phyloP scores from a whole-genome alignment of 116 monocot species.

The Cymodocea nodosa region DNA sequence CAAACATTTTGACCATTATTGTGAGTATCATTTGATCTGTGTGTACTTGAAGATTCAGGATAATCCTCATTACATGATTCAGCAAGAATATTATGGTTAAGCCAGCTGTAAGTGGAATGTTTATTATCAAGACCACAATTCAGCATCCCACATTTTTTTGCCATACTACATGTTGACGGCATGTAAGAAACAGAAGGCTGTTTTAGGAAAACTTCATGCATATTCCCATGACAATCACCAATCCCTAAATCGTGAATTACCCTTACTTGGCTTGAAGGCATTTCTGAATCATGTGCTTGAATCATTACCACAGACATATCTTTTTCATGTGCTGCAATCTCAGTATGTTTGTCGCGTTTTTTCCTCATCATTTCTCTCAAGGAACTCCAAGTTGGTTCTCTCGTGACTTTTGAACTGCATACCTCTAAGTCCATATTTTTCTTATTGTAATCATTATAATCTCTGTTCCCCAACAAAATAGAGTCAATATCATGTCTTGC shows the following conservation, averaged over 20 bases:
- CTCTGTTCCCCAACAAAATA: slow-evolving; percentile 13
- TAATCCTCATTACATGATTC: neutral
- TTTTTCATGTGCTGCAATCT: slow-evolving; percentile 25
- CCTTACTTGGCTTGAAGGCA: too few relatives aligned
- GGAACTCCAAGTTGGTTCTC: slow-evolving; percentile 17
- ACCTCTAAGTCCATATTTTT: slow-evolving; percentile 1
- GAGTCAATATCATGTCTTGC: slow-evolving; percentile 7
- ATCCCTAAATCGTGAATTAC: too few relatives aligned
- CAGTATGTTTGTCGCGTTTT: slow-evolving; percentile 32
- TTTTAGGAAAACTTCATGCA: neutral
- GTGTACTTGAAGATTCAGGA: neutral
- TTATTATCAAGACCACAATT: neutral
- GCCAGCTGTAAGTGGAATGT: neutral
- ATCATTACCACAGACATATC: neutral
- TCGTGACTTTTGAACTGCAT: slow-evolving; percentile 11
- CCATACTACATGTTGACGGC: neutral
- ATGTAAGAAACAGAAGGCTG: neutral
- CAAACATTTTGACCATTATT: neutral
- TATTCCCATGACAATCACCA: too few relatives aligned
- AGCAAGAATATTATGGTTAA: neutral
- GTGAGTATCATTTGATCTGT: neutral
- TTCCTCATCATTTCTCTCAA: slow-evolving; percentile 76
- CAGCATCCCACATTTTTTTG: neutral
- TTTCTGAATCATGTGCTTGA: neutral
- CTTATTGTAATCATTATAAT: slow-evolving; percentile 2